These are phyloP conservation scores for Puya raimondii DNA, from an alignment of 176 grass and related monocot genomes.

Conservation along the genomic window DNA sequence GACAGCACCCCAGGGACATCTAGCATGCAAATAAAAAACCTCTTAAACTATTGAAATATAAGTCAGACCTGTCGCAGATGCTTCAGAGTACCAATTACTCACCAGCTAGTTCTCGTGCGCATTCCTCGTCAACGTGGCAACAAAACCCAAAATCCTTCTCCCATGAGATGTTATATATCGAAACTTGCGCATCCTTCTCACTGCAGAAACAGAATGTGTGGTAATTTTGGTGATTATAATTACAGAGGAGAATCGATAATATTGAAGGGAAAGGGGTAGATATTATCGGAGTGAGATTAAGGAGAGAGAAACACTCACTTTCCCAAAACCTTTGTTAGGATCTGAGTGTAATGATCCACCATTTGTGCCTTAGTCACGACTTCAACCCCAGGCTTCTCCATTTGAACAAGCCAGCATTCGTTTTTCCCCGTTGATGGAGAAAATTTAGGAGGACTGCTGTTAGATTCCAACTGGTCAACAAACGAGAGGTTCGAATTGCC, in stretches of 20 bases:
- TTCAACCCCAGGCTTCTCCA: slow-evolving; percentile 71
- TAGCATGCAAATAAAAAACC: slow-evolving; percentile 23
- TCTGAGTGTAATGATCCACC: slow-evolving; percentile 71
- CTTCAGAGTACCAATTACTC: slow-evolving; percentile 10
- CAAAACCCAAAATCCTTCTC: slow-evolving; percentile 81
- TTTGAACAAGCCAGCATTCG: slow-evolving; percentile 66
- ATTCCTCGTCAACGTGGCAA: slow-evolving; percentile 65
- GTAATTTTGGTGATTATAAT: too few relatives aligned
- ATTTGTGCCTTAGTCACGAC: slow-evolving; percentile 82
- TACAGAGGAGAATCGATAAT: too few relatives aligned
- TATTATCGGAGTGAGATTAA: slow-evolving; percentile 8
- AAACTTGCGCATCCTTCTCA: slow-evolving; percentile 85
- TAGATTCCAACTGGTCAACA: slow-evolving; percentile 21
- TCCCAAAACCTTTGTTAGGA: slow-evolving; percentile 60
- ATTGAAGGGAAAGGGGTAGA: too few relatives aligned
- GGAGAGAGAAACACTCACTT: slow-evolving; percentile 46
- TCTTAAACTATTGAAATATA: background rate
- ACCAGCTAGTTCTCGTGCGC: slow-evolving; percentile 59
- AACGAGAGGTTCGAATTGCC: slow-evolving; percentile 1
- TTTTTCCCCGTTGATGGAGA: slow-evolving; percentile 37
- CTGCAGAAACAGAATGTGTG: slow-evolving; percentile 23
- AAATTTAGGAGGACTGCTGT: slow-evolving; percentile 16
- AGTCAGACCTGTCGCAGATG: background rate
- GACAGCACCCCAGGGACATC: slow-evolving; percentile 73
- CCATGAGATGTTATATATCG: slow-evolving; percentile 84